Conservation (phyloP, 257 asterid species). For the Nicotiana tomentosiformis region DNA sequence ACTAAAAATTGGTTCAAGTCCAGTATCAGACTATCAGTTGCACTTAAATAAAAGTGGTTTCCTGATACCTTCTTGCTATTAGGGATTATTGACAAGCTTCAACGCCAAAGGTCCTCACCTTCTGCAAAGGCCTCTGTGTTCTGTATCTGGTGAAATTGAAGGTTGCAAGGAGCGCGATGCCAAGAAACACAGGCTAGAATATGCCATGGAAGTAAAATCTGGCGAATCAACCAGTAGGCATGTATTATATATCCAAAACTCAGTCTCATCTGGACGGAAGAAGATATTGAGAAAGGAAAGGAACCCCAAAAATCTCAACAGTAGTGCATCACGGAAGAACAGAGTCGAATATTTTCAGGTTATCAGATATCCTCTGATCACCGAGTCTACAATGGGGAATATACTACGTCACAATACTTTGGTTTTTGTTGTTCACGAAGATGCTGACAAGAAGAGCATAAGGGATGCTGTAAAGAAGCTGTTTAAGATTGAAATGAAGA, state of each 20-base stretch:
- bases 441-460: conserved; percentile 58
- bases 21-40: not conserved
- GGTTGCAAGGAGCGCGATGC: conserved; percentile 5
- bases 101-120: not conserved
- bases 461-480: conserved; percentile 41
- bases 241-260: not conserved
- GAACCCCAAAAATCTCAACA: conserved; percentile 34
- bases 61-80: not conserved
- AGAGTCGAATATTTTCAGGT: conserved; percentile 32
- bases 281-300: conserved; percentile 25
- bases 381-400: conserved; percentile 48
- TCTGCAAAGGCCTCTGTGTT: not conserved
- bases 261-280: conserved; percentile 6
- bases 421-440: conserved; percentile 61
- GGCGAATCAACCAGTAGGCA: conserved; percentile 9
- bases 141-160: not conserved
- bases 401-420: conserved; percentile 45
- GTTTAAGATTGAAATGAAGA: conserved; percentile 38
- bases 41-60: not conserved
- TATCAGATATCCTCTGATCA: conserved; percentile 46
- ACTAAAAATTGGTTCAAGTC: not conserved
- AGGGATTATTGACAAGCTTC: conserved; percentile 2
- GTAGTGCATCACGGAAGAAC: conserved; percentile 22
- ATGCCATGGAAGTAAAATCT: not conserved
- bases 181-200: not conserved